Base-by-base conservation (phyloP, 148 eudicot species). In the Rhododendron henanense region DNA sequence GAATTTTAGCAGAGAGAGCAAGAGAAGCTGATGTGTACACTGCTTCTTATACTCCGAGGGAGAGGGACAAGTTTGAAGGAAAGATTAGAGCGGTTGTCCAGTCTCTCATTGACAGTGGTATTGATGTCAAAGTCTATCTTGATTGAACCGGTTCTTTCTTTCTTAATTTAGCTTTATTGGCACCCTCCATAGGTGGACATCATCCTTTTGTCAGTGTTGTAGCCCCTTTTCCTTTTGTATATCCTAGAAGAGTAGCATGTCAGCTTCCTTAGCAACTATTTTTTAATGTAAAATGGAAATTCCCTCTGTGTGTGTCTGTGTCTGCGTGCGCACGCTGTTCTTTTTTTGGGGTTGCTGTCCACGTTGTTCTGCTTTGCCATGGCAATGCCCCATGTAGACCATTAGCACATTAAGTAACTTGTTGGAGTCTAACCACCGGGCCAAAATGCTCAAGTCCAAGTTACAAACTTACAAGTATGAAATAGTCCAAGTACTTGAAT, bases 21-120 rank as follows among this genome's bases (percentile, higher is more conserved):
- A 90, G 96, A 87, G 99, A 96, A 95, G 98, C 99, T 16, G 99
- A 96, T 81, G 99, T 94, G 81, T 96, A 92, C 82, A 95, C 99
- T 9, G 97, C 98, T 79, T 92, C 95, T n/a, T 96, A 93, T 86
- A 96, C 99, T 65, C 99, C 98, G 7, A 91, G 99, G 83, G 99
- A 90, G 37, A 90, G 98, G 82, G 99, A 96, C 88, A 96, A 94
- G 88, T 96, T 96, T 71, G 99, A 96, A 87, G 99, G 99, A n/a
- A 96, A 96, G 91, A 94, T 94, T 67, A 94, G 99, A 88, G 99
- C 98, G 0, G 98, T 96, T 28, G 99, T 96, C 78, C 99, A 96
- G 90, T 95, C 98, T 82, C 91, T 96, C 50, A 94, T 96, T 80
- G 98, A 94, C 79, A 94, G 87, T 89, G 99, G 99, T 50, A 96